phyloP scores from a whole-genome alignment of 2,329 filamentous ascomycete genomes.

The Rutstroemia sydowiana region DNA sequence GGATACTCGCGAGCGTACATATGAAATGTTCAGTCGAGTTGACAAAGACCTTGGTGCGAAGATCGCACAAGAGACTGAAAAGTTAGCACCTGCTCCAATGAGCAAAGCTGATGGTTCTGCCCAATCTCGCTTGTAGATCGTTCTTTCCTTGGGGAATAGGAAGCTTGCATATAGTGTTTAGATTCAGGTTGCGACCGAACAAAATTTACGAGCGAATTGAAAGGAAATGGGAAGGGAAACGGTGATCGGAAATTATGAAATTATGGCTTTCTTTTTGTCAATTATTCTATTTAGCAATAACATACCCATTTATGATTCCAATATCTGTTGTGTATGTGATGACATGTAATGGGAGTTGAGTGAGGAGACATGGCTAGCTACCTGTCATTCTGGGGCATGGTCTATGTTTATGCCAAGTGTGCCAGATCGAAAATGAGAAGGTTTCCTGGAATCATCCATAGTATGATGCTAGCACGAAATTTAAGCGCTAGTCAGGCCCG shows the following conservation, averaged over 20 bases:
- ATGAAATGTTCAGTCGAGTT: conserved; percentile 54
- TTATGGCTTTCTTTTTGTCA: not conserved
- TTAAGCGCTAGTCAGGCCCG: too few relatives aligned
- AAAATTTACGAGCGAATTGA: too few relatives aligned
- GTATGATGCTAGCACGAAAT: too few relatives aligned
- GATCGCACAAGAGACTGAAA: conserved; percentile 47
- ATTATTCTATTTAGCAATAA: not conserved
- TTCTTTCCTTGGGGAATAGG: not conserved
- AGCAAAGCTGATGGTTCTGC: conserved; percentile 7
- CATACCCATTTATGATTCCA: not conserved
- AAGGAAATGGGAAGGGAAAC: too few relatives aligned
- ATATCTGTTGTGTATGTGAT: not conserved
- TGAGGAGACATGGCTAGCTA: too few relatives aligned
- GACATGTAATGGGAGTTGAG: not conserved
- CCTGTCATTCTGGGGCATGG: not conserved
- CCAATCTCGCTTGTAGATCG: conserved; percentile 9
- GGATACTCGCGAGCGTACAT: conserved; percentile 49
- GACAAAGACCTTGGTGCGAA: conserved; percentile 44
- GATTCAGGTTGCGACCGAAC: too few relatives aligned
- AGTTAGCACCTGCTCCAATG: conserved; percentile 16
- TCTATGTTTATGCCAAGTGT: not conserved
- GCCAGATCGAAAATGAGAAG: not conserved
- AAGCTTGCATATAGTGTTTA: too few relatives aligned
- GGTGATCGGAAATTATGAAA: not conserved
- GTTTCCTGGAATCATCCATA: not conserved